Evolutionary conservation across 202 grass and related monocot species (phyloP).

Genomic region (Schoenoplectus triqueter): DNA sequence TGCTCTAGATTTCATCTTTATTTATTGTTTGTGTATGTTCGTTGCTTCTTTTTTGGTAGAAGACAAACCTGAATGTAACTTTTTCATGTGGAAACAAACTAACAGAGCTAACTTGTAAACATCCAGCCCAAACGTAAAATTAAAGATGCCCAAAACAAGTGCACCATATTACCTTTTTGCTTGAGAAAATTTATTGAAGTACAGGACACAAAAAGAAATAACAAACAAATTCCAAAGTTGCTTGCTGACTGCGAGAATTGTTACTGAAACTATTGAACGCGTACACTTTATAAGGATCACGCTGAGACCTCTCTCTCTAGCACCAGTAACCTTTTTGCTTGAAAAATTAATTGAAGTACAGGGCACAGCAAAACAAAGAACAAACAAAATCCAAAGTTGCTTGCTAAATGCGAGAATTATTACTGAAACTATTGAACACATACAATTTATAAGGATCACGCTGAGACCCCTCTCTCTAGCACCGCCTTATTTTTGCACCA

Average conservation of each 20-base stretch:
- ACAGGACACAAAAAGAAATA: not conserved
- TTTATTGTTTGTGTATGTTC: not conserved
- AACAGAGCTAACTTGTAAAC: not conserved
- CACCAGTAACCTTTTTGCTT: not conserved
- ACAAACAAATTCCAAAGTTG: not conserved
- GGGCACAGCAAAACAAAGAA: not conserved
- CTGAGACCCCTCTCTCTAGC: conserved; percentile 58
- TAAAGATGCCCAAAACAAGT: not conserved
- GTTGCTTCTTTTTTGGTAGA: not conserved
- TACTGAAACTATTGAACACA: conserved; percentile 37
- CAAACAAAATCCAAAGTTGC: not conserved
- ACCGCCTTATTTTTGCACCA: conserved; percentile 67
- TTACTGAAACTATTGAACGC: conserved; percentile 35
- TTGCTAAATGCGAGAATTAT: conserved; percentile 24
- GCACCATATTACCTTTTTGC: not conserved
- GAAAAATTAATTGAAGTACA: not conserved
- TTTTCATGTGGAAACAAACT: too few relatives aligned
- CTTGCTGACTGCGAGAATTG: conserved; percentile 25
- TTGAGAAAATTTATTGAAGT: not conserved
- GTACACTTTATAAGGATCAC: conserved; percentile 50
- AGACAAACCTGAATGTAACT: not conserved
- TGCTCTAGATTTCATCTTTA: not conserved
- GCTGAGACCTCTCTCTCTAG: conserved; percentile 50
- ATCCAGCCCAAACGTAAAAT: not conserved
- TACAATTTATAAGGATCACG: conserved; percentile 49